These are phyloP conservation scores for Tardiomyces depauwii DNA, from an alignment of 1,139 yeast genomes.

Conservation along the genomic window DNA sequence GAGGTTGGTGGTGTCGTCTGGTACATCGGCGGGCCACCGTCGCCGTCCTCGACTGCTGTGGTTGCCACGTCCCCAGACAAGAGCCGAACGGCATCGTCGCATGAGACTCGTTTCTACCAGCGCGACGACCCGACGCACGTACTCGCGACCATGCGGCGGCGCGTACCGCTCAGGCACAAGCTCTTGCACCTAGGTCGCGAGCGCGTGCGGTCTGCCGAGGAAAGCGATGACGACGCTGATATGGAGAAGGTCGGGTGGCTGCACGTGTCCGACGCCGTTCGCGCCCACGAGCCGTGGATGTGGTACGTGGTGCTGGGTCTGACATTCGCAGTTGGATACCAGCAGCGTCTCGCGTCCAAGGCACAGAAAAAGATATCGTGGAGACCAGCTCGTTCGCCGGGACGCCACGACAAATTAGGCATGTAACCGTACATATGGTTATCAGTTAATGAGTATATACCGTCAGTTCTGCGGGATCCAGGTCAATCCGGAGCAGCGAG, in stretches of 20 bases:
- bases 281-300: neutral
- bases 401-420: too few relatives aligned
- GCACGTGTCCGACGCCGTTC: neutral
- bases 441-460: too few relatives aligned
- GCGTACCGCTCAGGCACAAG: neutral
- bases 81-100: neutral
- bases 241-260: slow-evolving; percentile 1
- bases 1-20: neutral
- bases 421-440: too few relatives aligned
- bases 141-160: slow-evolving; percentile 1
- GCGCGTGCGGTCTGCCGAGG: neutral
- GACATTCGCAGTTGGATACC: neutral
- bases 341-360: slow-evolving; percentile 1
- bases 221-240: neutral
- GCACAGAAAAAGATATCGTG: neutral
- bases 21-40: neutral
- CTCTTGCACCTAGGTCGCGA: neutral
- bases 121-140: neutral
- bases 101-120: neutral
- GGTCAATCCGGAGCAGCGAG: too few relatives aligned
- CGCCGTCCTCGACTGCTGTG: too few relatives aligned
- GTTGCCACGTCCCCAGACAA: neutral
- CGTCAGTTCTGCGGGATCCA: too few relatives aligned
- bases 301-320: neutral
- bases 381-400: neutral